Conservation (phyloP, 768 basidiomycete species). For the Termitomyces sp. region DNA sequence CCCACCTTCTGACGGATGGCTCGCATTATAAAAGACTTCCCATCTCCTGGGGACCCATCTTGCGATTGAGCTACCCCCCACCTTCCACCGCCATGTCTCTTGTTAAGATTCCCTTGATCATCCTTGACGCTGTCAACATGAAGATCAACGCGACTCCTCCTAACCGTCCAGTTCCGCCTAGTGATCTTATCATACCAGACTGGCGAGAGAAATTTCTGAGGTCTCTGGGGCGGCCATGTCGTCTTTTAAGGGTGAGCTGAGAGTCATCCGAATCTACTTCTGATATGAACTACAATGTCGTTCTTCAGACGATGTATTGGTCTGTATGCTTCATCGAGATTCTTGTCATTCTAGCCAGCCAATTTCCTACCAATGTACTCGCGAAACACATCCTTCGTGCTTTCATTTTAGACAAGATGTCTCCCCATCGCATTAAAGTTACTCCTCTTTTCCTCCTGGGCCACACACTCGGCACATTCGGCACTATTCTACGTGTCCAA, state of each 20-base stretch:
- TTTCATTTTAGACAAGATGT: conserved; percentile 12
- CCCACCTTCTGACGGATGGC: conserved; percentile 2
- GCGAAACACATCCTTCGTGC: conserved; percentile 15
- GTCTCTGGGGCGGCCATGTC: conserved; percentile 22
- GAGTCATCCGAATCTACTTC: not conserved
- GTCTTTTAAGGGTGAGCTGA: conserved; percentile 23
- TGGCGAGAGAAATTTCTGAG: conserved; percentile 30
- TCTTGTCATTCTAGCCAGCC: conserved; percentile 22
- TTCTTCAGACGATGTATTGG: conserved; percentile 24
- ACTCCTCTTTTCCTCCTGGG: conserved; percentile 28
- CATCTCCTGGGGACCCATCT: not conserved
- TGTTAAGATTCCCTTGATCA: conserved; percentile 31
- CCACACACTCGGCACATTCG: conserved; percentile 23
- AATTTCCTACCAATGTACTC: conserved; percentile 12
- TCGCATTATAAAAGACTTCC: not conserved
- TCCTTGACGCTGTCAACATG: conserved; percentile 32
- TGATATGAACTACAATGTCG: not conserved
- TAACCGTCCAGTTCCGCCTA: conserved; percentile 21
- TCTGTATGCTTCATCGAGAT: conserved; percentile 23
- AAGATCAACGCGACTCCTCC: conserved; percentile 32
- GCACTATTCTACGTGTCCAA: conserved; percentile 26
- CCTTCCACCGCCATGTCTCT: conserved; percentile 17
- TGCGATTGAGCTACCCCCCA: not conserved
- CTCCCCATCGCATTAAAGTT: conserved; percentile 16
- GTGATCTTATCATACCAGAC: conserved; percentile 24